phyloP scores from a whole-genome alignment of 169 alveolate species.

The Amoebophrya sp. region DNA sequence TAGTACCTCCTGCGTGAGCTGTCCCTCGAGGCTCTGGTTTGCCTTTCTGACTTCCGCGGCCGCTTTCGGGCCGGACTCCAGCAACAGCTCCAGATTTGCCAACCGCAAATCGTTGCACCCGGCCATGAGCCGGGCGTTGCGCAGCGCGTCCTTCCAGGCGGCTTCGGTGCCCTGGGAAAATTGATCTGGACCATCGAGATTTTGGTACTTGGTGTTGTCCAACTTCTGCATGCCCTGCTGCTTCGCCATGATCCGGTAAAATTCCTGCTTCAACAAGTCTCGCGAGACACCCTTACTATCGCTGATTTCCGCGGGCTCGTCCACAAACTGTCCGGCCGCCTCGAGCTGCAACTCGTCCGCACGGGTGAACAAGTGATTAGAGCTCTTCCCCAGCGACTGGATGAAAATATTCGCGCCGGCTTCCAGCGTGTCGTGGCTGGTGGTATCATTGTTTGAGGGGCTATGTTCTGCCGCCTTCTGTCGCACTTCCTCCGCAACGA shows the following conservation, averaged over 20 bases:
- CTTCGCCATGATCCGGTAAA: no score
- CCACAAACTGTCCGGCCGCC: no score
- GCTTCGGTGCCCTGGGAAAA: background rate
- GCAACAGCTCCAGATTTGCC: background rate
- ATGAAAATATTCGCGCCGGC: no score
- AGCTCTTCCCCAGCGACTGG: no score
- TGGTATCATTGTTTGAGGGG: no score
- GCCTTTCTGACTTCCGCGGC: background rate
- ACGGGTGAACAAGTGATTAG: no score
- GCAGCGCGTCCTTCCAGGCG: background rate
- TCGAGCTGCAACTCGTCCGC: no score
- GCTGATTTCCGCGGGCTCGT: no score
- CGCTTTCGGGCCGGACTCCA: background rate
- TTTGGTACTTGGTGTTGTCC: background rate
- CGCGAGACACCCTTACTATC: no score
- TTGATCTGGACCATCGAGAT: background rate
- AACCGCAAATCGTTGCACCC: background rate
- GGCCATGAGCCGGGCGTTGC: background rate
- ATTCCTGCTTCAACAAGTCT: no score
- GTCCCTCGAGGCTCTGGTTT: background rate
- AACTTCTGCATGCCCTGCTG: background rate
- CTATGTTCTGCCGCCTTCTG: background rate
- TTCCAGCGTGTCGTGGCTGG: no score
- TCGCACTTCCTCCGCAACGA: background rate
- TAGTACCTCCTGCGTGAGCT: background rate